Base-by-base conservation (phyloP, 2,329 filamentous ascomycete genomes). In the Nemania sp. region DNA sequence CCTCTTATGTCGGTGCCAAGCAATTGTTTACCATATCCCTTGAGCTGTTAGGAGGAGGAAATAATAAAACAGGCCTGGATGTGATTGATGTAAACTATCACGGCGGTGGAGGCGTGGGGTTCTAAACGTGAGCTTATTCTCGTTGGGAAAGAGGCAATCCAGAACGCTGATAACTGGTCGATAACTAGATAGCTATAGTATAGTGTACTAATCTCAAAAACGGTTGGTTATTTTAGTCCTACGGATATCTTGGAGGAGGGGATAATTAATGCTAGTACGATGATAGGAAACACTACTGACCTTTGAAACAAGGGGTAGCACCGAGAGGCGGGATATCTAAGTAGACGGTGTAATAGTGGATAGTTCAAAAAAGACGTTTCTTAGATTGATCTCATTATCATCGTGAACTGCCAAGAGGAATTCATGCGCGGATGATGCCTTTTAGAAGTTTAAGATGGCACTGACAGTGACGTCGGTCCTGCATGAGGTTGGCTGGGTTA, bases 381-480 rank as follows among this genome's bases (percentile, higher is more conserved):
- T 43, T 10, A 41, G 29, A 32, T 27, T 41, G 3, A 59, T n/a
- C 26, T 45, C 5, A 22, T 47, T 27, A 35, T 7, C 15, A 51
- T 35, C 27, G 41, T 56, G 52, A 62, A 15, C 24, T 26, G 52
- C 57, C 26, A 45, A 49, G 24, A 41, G 53, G 27, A 45, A 54
- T 35, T 6, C 26, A 6, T 32, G 29, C 29, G 15, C 5, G 3
- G 20, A n/a, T 60, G 29, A 27, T 51, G 29, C 1, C 20, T 54
- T 45, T 38, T 49, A 10, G n/a, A 22, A 18, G 55, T 27, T 32
- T 4, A 53, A 26, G 27, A 55, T 26, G 7, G 18, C 24, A 20
- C 49, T 38, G 7, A 32, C 41, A n/a, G 62, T 67, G 64, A 67
- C 64, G 64, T 67, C 54, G 64, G n/a, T 47, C 38, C 18, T 67